A percentile compares a stretch with the other conserved stretches of the same genome.
These are phyloP conservation scores for Parathielavia hyrcaniae DNA, from an alignment of 495 filamentous ascomycete genomes.

Conservation along the genomic window DNA sequence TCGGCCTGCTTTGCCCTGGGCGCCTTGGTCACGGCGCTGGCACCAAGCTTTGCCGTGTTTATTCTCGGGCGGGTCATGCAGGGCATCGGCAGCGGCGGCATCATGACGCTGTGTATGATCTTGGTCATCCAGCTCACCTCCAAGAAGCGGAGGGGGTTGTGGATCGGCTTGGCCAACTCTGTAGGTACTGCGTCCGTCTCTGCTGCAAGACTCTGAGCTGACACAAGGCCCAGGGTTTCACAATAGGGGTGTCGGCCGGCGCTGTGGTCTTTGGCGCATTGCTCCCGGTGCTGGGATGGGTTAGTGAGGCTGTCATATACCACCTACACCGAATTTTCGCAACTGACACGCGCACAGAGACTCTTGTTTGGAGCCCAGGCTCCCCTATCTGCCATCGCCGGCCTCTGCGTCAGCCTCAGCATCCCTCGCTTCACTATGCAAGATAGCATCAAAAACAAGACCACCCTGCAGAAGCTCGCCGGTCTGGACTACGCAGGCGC, in stretches of 20 bases:
- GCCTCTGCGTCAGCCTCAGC: constrained; percentile 52
- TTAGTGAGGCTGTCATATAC: constrained; percentile 33
- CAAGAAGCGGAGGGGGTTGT: constrained; percentile 58
- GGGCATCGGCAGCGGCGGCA: constrained; percentile 59
- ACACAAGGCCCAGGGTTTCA: constrained; percentile 45
- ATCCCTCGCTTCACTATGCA: constrained; percentile 45
- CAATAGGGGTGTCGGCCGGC: constrained; percentile 61
- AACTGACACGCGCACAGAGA: constrained; percentile 40
- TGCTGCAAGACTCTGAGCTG: neutral
- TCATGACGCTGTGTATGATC: constrained; percentile 62
- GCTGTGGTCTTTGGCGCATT: constrained; percentile 64
- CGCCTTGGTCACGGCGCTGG: constrained; percentile 54
- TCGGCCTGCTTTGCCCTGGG: constrained; percentile 55
- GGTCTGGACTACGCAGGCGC: constrained; percentile 65
- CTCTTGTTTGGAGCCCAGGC: constrained; percentile 62
- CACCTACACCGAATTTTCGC: no score
- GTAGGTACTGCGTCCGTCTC: constrained; percentile 6
- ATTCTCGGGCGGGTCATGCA: constrained; percentile 58
- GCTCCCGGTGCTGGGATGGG: constrained; percentile 59
- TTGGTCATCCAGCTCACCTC: constrained; percentile 61
- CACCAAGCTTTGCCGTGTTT: constrained; percentile 52
- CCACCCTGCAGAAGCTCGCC: constrained; percentile 46
- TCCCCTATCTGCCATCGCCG: constrained; percentile 51
- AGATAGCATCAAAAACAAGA: constrained; percentile 21
- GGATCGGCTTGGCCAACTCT: constrained; percentile 55